Base-by-base conservation (phyloP, 1,284 basidiomycete genomes). In the Cryptococcus neoformans region DNA sequence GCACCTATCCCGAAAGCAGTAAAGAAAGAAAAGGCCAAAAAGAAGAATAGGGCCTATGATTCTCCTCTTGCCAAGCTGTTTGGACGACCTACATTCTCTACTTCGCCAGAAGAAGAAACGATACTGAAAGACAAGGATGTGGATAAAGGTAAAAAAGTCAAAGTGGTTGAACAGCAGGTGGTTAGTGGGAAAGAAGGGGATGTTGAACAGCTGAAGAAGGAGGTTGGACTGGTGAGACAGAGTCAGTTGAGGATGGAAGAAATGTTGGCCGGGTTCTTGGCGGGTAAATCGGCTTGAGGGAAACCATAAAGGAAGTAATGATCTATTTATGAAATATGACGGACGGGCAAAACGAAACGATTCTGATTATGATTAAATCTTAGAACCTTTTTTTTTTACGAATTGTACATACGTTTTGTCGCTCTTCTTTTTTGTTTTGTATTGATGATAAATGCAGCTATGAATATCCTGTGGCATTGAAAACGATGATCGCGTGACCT, bases 101-200 rank as follows among this genome's bases (percentile, higher is more conserved):
- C 46, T n/a, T 35, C 36, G 2, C 40, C 36, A 12, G n/a, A 16
- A 38, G 38, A 45, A 21, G 34, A 17, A 14, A 40, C 37, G 34
- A 38, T 11, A 7, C 14, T 37, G 7, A 42, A 45, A 7, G 54
- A 35, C 11, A 16, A 3, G 10, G 53, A 21, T 35, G 54, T 16
- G 5, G 49, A 21, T 39, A 42, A 52, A n/a, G 38, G 41, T 11
- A 45, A 36, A 14, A 35, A 34, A 36, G 47, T 49, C 41, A 47
- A 49, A 12, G 76, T 86, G 84, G 10, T 85, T 85, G 16, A 85
- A 85, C 4, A 85, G 84, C 44, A 39, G 16, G 47, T 52, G 17
- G 34, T 38, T 21, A 34, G n/a, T 40, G 50, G 11, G 53, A 54
- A 47, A 48, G 56, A 56, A 44, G 54, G 21, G 46, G 62, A 60